Percentiles rank a stretch among this genome's conserved stretches.
phyloP scores from a whole-genome alignment of 2,329 filamentous ascomycete species.

The Hypoxylon sp. region DNA sequence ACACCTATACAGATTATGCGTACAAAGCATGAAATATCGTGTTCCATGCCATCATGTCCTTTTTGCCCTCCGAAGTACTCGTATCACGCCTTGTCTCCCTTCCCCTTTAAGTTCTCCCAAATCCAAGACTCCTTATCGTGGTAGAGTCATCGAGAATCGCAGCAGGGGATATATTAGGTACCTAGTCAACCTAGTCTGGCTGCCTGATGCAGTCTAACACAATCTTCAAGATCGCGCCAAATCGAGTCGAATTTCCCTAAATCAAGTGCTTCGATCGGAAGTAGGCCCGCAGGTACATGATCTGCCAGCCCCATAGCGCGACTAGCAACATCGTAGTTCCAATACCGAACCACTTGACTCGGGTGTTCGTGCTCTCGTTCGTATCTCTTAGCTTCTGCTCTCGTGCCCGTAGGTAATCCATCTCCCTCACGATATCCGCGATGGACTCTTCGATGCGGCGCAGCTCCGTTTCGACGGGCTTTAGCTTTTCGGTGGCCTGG shows the following conservation, averaged over 20 bases:
- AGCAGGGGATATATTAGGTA: neutral
- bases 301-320: slow-evolving; percentile 94
- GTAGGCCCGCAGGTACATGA: slow-evolving; percentile 96
- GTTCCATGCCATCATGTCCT: slow-evolving; percentile 42
- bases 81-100: slow-evolving; percentile 29
- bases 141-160: slow-evolving; percentile 15
- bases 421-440: slow-evolving; percentile 88
- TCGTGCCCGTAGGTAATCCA: slow-evolving; percentile 92
- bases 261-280: slow-evolving; percentile 76
- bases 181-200: slow-evolving; percentile 12
- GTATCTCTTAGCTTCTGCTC: slow-evolving; percentile 98
- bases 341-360: slow-evolving; percentile 98
- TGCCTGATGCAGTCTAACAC: slow-evolving; percentile 10
- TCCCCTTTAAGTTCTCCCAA: slow-evolving; percentile 21
- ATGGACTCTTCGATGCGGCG: slow-evolving; percentile 93
- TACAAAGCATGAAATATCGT: slow-evolving; percentile 50
- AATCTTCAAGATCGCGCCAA: slow-evolving; percentile 4
- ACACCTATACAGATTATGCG: slow-evolving; percentile 53
- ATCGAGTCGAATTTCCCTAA: slow-evolving; percentile 35
- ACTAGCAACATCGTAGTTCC: slow-evolving; percentile 92
- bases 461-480: slow-evolving; percentile 95
- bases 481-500: slow-evolving; percentile 96
- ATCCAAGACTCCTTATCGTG: slow-evolving; percentile 35
- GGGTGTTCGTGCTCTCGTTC: slow-evolving; percentile 99
- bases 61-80: slow-evolving; percentile 38